Conservation (phyloP, 2,329 filamentous ascomycete species). For the Neofusicoccum sp. region DNA sequence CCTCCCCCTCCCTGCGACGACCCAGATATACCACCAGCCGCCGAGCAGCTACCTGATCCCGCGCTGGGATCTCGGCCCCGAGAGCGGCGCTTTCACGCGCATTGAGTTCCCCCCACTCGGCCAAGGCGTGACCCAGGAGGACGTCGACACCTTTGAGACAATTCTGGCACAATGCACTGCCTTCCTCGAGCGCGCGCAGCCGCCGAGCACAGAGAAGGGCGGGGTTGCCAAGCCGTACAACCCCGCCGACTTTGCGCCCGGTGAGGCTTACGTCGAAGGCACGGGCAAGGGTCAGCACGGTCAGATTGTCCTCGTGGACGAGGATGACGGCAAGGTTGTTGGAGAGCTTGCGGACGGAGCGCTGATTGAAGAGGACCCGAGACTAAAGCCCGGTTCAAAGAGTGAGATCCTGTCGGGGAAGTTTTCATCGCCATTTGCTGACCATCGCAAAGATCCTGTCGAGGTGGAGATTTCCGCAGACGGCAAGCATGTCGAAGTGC, state of each 20-base stretch:
- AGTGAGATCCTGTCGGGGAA: constrained; percentile 56
- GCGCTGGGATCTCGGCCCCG: constrained; percentile 88
- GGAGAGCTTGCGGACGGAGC: constrained; percentile 86
- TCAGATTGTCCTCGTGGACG: constrained; percentile 89
- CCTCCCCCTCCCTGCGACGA: constrained; percentile 88
- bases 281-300: constrained; percentile 52
- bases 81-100: constrained; percentile 86
- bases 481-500: constrained; percentile 68
- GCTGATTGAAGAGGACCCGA: constrained; percentile 74
- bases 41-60: constrained; percentile 92
- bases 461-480: constrained; percentile 74
- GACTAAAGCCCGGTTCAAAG: constrained; percentile 85
- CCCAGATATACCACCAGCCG: constrained; percentile 95
- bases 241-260: constrained; percentile 76
- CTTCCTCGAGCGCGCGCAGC: constrained; percentile 80
- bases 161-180: constrained; percentile 97
- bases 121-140: constrained; percentile 79
- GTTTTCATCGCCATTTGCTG: constrained; percentile 24
- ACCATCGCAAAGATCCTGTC: constrained; percentile 65
- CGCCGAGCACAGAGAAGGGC: constrained; percentile 53
- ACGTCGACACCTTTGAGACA: constrained; percentile 94
- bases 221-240: constrained; percentile 63
- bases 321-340: constrained; percentile 94
- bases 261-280: constrained; percentile 68
- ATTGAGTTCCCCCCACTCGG: constrained; percentile 85